Evolutionary conservation across 495 filamentous ascomycete genomes (phyloP).

Genomic region (Durotheca rogersii): DNA sequence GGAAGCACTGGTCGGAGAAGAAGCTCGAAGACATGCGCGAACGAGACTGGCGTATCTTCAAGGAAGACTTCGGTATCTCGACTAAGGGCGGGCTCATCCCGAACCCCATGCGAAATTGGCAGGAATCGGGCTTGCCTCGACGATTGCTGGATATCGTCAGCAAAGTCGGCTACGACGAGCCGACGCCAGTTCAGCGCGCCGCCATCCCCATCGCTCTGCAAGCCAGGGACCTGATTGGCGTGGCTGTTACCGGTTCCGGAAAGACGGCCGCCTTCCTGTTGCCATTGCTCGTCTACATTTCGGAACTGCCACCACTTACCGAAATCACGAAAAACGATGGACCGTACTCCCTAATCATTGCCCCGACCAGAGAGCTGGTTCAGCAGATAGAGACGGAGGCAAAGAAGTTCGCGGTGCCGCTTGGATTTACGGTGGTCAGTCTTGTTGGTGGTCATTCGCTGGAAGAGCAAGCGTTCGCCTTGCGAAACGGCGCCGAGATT

Average conservation of each 20-base stretch:
- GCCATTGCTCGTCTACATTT: slow-evolving; percentile 94
- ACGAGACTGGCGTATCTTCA: slow-evolving; percentile 99
- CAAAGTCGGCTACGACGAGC: slow-evolving; percentile 88
- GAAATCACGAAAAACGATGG: slow-evolving; percentile 93
- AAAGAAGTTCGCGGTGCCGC: slow-evolving; percentile 84
- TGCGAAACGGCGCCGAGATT: slow-evolving; percentile 96
- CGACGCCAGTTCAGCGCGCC: slow-evolving; percentile 88
- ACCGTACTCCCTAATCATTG: slow-evolving; percentile 93
- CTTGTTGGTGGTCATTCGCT: slow-evolving; percentile 96
- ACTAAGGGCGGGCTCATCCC: slow-evolving; percentile 89
- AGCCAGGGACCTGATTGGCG: slow-evolving; percentile 91
- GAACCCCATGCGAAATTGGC: slow-evolving; percentile 95
- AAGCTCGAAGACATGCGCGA: slow-evolving; percentile 93
- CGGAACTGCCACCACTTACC: slow-evolving; percentile 79
- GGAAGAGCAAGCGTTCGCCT: slow-evolving; percentile 89
- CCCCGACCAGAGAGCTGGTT: slow-evolving; percentile 96
- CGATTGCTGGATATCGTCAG: slow-evolving; percentile 80
- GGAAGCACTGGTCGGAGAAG: slow-evolving; percentile 98
- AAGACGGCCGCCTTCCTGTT: slow-evolving; percentile 97
- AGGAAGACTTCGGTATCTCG: slow-evolving; percentile 97
- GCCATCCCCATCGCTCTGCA: slow-evolving; percentile 95
- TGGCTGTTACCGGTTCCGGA: slow-evolving; percentile 97
- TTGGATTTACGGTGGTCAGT: slow-evolving; percentile 94
- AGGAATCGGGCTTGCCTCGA: slow-evolving; percentile 78
- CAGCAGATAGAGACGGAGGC: slow-evolving; percentile 98